Percentiles rank a stretch among this genome's conserved stretches.
These are phyloP conservation scores for Phytophthora tubulina DNA, from an alignment of 352 stramenopile genomes.

Conservation along the genomic window DNA sequence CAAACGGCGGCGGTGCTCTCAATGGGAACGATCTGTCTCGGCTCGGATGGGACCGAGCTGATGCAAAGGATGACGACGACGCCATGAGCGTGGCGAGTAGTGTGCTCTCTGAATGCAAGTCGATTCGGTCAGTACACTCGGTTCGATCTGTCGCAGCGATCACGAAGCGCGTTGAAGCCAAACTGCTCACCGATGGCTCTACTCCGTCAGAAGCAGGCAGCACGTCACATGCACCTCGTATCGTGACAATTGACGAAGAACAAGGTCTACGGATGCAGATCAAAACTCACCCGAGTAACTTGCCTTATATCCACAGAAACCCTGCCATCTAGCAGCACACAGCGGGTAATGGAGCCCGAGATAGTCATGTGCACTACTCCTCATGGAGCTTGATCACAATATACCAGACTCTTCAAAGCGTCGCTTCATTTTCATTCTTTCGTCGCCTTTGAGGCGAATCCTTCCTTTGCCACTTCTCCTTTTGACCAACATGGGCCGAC, in stretches of 20 bases:
- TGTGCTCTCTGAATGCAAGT: constrained; percentile 90
- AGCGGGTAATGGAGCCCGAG: not conserved
- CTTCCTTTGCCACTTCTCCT: too few species aligned
- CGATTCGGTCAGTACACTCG: constrained; percentile 87
- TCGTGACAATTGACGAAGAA: constrained; percentile 93
- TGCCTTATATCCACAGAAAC: constrained; percentile 96
- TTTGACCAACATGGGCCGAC: constrained; percentile 37
- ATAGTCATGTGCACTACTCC: not conserved
- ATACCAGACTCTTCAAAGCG: constrained; percentile 36
- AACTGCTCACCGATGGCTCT: constrained; percentile 46
- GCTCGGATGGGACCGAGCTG: constrained; percentile 46
- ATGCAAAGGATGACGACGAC: constrained; percentile 73
- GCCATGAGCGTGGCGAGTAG: constrained; percentile 70
- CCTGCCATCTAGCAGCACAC: constrained; percentile 77
- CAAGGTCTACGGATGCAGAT: constrained; percentile 87
- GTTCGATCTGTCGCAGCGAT: constrained; percentile 81
- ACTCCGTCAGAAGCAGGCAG: constrained; percentile 37
- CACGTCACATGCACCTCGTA: constrained; percentile 60
- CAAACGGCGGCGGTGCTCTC: constrained; percentile 43
- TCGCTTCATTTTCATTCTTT: constrained; percentile 32
- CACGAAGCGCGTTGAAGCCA: constrained; percentile 77
- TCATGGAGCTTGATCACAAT: constrained; percentile 18
- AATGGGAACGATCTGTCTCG: constrained; percentile 66
- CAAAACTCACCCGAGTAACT: constrained; percentile 91
- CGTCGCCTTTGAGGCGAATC: not conserved